Evolutionary conservation across 257 asterid genomes (phyloP).

Genomic region (Gentiana dahurica): DNA sequence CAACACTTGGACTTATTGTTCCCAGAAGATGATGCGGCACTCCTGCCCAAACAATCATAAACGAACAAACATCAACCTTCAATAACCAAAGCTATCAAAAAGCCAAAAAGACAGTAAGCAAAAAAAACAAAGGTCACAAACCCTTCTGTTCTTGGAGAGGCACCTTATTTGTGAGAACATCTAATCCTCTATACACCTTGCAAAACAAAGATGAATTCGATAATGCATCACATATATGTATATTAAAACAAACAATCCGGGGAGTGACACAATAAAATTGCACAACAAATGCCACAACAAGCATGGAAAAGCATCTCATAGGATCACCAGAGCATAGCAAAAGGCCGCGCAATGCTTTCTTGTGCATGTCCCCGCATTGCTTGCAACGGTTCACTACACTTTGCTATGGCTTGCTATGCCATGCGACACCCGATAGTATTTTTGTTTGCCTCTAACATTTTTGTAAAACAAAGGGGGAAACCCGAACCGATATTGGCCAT

Average conservation of each 20-base stretch:
- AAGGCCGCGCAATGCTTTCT: too few species aligned
- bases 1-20: slow-evolving; percentile 50
- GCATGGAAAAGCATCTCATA: too few species aligned
- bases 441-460: too few species aligned
- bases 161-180: slow-evolving; percentile 87
- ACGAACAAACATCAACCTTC: slow-evolving; percentile 33
- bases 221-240: not conserved
- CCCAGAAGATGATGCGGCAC: slow-evolving; percentile 90
- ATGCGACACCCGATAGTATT: too few species aligned
- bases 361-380: too few species aligned
- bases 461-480: too few species aligned
- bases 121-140: slow-evolving; percentile 13
- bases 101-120: slow-evolving; percentile 50
- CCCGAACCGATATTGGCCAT: too few species aligned
- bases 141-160: slow-evolving; percentile 59
- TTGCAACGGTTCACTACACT: too few species aligned
- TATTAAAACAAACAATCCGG: not conserved
- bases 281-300: too few species aligned
- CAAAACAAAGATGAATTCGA: not conserved
- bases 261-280: too few species aligned
- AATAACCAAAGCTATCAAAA: not conserved
- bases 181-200: slow-evolving; percentile 74
- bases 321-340: too few species aligned
- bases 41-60: slow-evolving; percentile 32
- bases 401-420: too few species aligned